Base-by-base conservation (phyloP, 768 basidiomycete genomes). In the Amanita exitialis region DNA sequence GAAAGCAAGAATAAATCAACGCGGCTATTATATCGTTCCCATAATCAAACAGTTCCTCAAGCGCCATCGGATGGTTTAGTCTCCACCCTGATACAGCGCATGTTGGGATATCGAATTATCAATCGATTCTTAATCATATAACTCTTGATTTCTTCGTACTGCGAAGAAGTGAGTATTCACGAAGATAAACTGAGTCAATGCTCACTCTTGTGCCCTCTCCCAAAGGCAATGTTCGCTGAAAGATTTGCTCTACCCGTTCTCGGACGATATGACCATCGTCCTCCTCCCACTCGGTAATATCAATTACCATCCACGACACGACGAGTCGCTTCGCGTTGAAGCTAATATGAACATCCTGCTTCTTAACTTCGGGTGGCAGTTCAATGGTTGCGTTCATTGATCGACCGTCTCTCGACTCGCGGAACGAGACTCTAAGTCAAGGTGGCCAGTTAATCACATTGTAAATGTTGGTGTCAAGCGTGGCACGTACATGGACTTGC, bases 101-200 rank as follows among this genome's bases (percentile, higher is more conserved):
- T 70, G 58, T 75, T 76, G n/a, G 86, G 86, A 57, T 86, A 86
- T 64, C 77, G 76, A 58, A 89, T 63, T 53, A 74, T 74, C 28
- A 89, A 72, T 52, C 70, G 72, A 54, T 74, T 75, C 53, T 75
- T 75, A 52, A 80, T 78, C 74, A 82, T 81, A 28, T 78, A 73
- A 5, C 83, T 83, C 44, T 74, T 77, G 51, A 89, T 75, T 60
- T 89, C 85, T 58, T 85, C 82, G 53, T 86, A 87, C 86, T 88
- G 47, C 18, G 38, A 27, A 41, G 39, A 23, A 44, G 42, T 50
- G 46, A 20, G 12, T 21, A 12, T 18, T 1, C 2, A 20, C 21
- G 4, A 20, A 18, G 23, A 21, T 2, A 15, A 15, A 7, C 0
- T 16, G 25, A 49, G 42, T 23, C 28, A 42, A 45, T 20, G 27